Evolutionary conservation across 345 rosid genomes (phyloP).

Genomic region (Angophora floribunda): DNA sequence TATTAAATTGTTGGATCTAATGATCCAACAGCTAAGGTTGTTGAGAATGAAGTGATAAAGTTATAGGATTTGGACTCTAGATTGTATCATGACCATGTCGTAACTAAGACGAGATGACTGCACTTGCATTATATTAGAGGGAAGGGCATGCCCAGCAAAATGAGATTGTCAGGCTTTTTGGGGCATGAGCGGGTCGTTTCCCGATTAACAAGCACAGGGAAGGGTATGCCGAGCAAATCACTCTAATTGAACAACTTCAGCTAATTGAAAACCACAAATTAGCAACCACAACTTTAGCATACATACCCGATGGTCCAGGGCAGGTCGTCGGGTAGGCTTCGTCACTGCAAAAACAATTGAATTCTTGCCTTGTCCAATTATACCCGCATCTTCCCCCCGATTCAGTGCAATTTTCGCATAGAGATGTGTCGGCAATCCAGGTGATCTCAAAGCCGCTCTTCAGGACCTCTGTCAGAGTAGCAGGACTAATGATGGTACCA

Average conservation of each 20-base stretch:
- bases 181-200: no score
- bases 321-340: not conserved
- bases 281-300: not conserved
- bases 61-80: not conserved
- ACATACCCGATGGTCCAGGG: not conserved
- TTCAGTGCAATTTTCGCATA: not conserved
- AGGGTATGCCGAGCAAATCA: not conserved
- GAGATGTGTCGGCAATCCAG: not conserved
- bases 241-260: accelerated
- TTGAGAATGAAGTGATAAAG: not conserved
- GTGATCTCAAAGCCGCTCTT: not conserved
- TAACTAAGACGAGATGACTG: not conserved
- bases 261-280: not conserved
- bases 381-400: not conserved
- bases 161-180: no score
- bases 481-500: no score
- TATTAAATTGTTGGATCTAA: not conserved
- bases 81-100: not conserved
- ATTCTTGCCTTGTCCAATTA: not conserved
- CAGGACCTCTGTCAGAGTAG: not conserved
- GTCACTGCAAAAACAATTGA: not conserved
- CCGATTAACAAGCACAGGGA: not conserved
- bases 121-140: no score
- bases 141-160: no score
- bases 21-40: not conserved